Evolutionary conservation across 139 green algal genomes (phyloP).

Genomic region (Mychonastes homosphaera): DNA sequence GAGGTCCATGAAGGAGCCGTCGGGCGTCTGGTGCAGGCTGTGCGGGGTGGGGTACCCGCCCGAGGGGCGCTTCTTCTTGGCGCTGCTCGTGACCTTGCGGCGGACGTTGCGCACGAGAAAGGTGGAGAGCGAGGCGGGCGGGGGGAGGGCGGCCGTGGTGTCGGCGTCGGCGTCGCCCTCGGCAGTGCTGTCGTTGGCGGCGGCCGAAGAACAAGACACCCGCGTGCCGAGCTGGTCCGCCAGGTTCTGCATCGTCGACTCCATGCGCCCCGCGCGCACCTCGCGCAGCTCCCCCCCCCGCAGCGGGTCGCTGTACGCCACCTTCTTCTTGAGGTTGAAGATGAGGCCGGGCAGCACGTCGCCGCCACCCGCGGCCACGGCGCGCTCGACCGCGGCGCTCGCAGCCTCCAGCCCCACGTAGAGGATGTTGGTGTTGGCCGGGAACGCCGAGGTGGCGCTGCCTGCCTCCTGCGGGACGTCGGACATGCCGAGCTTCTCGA

Average conservation of each 20-base stretch:
- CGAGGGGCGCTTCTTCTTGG: constrained; percentile 72
- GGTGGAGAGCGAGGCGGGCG: constrained; percentile 53
- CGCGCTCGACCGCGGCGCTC: constrained; percentile 30
- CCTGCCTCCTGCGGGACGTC: constrained; percentile 45
- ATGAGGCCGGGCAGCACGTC: constrained; percentile 87
- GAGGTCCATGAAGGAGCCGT: constrained; percentile 94
- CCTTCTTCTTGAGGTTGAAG: constrained; percentile 93
- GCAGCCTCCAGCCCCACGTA: constrained; percentile 61
- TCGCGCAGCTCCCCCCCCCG: constrained; percentile 22
- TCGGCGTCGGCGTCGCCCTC: background rate
- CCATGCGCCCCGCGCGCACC: constrained; percentile 72
- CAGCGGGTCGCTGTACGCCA: constrained; percentile 32
- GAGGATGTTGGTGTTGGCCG: constrained; percentile 98
- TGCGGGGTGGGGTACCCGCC: too few species aligned
- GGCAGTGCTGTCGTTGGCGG: background rate
- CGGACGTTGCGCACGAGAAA: constrained; percentile 90
- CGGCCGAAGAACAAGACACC: too few species aligned
- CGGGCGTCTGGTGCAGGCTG: constrained; percentile 83
- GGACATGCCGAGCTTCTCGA: constrained; percentile 74
- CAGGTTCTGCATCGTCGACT: constrained; percentile 97
- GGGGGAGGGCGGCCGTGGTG: background rate
- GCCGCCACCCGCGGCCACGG: constrained; percentile 25
- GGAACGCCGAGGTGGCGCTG: constrained; percentile 50
- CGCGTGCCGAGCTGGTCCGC: constrained; percentile 70
- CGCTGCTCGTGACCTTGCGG: constrained; percentile 71